A percentile compares a stretch with the other conserved stretches of the same genome.
These are phyloP conservation scores for Allium cepa DNA, from an alignment of 106 monocot species.

Conservation along the genomic window DNA sequence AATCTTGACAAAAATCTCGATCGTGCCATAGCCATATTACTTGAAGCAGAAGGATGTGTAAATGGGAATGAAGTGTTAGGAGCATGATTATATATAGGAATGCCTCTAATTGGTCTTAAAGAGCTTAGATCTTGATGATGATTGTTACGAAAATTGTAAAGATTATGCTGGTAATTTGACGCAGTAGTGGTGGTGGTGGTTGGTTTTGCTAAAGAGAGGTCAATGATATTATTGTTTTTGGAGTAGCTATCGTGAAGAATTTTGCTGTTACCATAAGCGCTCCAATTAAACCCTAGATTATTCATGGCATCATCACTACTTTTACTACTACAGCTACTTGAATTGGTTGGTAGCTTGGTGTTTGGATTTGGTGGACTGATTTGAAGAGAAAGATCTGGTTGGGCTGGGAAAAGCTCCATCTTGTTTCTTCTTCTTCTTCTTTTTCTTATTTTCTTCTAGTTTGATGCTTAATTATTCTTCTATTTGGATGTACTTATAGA, in stretches of 20 bases:
- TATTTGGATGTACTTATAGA: too few species aligned
- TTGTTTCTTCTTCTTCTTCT: neutral
- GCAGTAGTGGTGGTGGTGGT: neutral
- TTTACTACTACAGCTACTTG: too few species aligned
- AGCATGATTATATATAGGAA: conserved; percentile 38
- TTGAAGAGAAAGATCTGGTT: conserved; percentile 64
- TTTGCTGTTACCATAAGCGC: too few species aligned
- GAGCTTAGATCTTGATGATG: conserved; percentile 9
- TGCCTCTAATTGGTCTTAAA: conserved; percentile 50
- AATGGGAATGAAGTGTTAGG: conserved; percentile 13
- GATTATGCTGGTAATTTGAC: conserved; percentile 5
- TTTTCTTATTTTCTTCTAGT: neutral
- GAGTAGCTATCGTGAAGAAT: too few species aligned
- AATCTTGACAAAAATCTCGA: conserved; percentile 52
- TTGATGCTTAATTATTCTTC: neutral
- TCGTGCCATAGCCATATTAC: conserved; percentile 12
- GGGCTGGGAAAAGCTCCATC: conserved; percentile 64
- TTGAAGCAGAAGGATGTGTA: neutral
- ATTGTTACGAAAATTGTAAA: conserved; percentile 7
- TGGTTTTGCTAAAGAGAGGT: conserved; percentile 21
- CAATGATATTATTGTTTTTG: neutral
- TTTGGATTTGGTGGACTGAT: conserved; percentile 38
- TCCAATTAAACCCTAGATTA: too few species aligned
- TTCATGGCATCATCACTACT: too few species aligned
- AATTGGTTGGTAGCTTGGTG: too few species aligned